Percentiles rank a stretch among this genome's conserved stretches.
These are phyloP conservation scores for Fusarium chaquense DNA, from an alignment of 2,329 filamentous ascomycete genomes.

Conservation along the genomic window DNA sequence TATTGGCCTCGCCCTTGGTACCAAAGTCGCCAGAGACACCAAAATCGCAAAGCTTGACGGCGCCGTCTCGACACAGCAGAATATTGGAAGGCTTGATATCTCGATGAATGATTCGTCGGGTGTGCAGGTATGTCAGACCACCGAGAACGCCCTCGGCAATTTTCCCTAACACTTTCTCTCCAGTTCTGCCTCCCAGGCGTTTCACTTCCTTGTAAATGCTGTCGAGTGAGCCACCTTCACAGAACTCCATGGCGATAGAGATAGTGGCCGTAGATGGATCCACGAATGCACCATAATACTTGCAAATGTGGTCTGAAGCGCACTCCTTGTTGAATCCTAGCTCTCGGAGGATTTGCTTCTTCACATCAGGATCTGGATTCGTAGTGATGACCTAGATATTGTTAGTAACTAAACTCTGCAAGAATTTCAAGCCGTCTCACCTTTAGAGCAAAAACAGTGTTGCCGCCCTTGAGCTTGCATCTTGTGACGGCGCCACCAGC, in stretches of 20 bases:
- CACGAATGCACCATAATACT: conserved; percentile 97
- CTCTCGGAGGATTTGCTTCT: conserved; percentile 97
- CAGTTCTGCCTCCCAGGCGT: conserved; percentile 91
- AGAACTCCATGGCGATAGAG: conserved; percentile 99
- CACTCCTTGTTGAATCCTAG: conserved; percentile 98
- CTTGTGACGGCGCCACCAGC: conserved; percentile 95
- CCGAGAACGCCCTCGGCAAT: conserved; percentile 95
- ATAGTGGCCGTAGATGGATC: conserved; percentile 97
- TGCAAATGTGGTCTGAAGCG: conserved; percentile 94
- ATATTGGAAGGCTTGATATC: conserved; percentile 99
- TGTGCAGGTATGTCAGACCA: conserved; percentile 93
- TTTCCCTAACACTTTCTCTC: conserved; percentile 97
- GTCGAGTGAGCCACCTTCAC: conserved; percentile 94
- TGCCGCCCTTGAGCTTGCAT: conserved; percentile 88
- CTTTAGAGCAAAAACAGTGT: conserved; percentile 96
- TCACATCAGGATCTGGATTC: conserved; percentile 96
- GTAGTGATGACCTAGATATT: conserved; percentile 89
- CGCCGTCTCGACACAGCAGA: conserved; percentile 87
- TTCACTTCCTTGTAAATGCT: conserved; percentile 98
- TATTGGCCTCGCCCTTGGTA: conserved; percentile 98
- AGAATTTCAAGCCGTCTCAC: conserved; percentile 61
- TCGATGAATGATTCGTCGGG: conserved; percentile 96
- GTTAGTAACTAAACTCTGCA: conserved; percentile 25
- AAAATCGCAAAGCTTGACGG: conserved; percentile 98
- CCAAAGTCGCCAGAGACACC: conserved; percentile 98